Evolutionary conservation across 1,139 yeast genomes (phyloP).

Genomic region (Yarrowia galli): DNA sequence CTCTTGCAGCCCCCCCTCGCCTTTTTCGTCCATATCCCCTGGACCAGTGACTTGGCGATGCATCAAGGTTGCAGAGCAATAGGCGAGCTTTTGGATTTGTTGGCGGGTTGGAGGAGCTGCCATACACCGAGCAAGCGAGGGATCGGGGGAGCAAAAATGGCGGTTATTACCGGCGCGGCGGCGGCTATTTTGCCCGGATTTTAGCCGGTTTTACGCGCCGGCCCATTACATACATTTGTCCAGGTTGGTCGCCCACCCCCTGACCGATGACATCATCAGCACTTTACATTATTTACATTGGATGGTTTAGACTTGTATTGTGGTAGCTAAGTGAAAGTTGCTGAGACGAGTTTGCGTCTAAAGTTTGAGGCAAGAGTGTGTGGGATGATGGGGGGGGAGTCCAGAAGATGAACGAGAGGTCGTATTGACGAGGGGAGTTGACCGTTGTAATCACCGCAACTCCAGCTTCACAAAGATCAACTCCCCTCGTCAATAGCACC

Average conservation of each 20-base stretch:
- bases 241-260: conserved; percentile 6
- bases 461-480: background rate
- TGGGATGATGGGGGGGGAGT: no score
- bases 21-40: background rate
- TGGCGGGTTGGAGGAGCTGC: conserved; percentile 1
- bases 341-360: conserved; percentile 29
- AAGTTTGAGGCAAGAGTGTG: conserved; percentile 1
- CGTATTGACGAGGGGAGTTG: background rate
- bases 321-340: conserved; percentile 18
- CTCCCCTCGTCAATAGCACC: background rate
- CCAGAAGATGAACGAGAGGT: no score
- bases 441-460: background rate
- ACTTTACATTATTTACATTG: conserved; percentile 34
- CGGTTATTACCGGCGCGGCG: no score
- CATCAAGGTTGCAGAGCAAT: conserved; percentile 30
- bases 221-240: background rate
- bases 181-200: background rate
- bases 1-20: background rate
- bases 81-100: conserved; percentile 23
- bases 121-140: background rate
- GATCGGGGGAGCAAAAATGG: background rate
- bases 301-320: conserved; percentile 8
- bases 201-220: background rate
- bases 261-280: conserved; percentile 34
- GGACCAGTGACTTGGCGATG: conserved; percentile 26